Evolutionary conservation across 805 yeast species (phyloP).

Genomic region (Blastobotrys muscicola): DNA sequence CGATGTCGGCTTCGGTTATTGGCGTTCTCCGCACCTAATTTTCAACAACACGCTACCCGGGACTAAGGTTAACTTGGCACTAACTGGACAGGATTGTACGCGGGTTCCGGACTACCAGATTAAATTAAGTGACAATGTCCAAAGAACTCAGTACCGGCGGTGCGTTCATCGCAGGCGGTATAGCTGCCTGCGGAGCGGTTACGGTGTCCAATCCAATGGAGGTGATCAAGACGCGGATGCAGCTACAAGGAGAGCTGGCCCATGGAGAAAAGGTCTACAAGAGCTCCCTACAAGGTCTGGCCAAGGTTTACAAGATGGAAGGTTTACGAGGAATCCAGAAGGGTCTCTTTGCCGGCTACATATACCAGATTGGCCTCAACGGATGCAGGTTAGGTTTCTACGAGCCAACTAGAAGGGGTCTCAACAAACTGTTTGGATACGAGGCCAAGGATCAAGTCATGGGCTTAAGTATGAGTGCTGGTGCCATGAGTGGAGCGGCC

Average conservation of each 20-base stretch:
- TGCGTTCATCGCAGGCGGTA: slow-evolving; percentile 82
- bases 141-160: slow-evolving; percentile 40
- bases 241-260: slow-evolving; percentile 84
- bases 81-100: no score
- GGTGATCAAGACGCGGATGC: slow-evolving; percentile 90
- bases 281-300: slow-evolving; percentile 80
- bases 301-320: slow-evolving; percentile 62
- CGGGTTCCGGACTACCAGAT: no score
- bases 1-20: no score
- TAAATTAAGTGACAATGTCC: no score
- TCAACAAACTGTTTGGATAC: slow-evolving; percentile 50
- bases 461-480: slow-evolving; percentile 63
- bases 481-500: slow-evolving; percentile 74
- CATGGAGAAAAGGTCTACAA: slow-evolving; percentile 49
- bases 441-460: slow-evolving; percentile 38
- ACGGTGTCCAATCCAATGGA: slow-evolving; percentile 96
- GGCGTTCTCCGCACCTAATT: no score
- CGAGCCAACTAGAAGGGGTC: slow-evolving; percentile 65
- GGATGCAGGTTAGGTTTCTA: slow-evolving; percentile 93
- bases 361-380: slow-evolving; percentile 83
- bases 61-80: no score
- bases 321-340: slow-evolving; percentile 84
- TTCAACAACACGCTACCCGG: no score
- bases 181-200: slow-evolving; percentile 97
- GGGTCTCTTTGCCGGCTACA: slow-evolving; percentile 81